Evolutionary conservation across 768 basidiomycete genomes (phyloP).

Genomic region (Mycena galericulata): DNA sequence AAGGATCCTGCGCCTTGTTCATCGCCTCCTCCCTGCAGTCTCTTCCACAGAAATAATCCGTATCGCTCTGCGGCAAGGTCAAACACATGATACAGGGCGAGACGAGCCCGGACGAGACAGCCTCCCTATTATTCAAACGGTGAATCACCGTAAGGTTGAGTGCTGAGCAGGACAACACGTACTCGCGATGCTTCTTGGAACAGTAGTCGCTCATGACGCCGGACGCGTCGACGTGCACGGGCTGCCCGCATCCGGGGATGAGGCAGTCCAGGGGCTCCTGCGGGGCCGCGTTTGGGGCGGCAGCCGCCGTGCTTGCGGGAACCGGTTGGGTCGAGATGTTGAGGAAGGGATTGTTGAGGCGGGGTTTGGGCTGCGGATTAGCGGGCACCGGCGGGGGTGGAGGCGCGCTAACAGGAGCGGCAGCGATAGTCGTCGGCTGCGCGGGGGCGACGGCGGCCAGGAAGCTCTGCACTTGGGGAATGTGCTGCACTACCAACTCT

Average conservation of each 20-base stretch:
- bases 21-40: constrained; percentile 71
- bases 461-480: constrained; percentile 59
- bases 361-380: constrained; percentile 19
- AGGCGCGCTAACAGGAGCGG: not conserved
- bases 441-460: constrained; percentile 36
- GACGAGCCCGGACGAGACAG: constrained; percentile 63
- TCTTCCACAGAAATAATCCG: constrained; percentile 73
- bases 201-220: constrained; percentile 69
- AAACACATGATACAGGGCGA: constrained; percentile 75
- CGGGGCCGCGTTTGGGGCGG: constrained; percentile 47
- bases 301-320: constrained; percentile 23
- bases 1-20: constrained; percentile 52
- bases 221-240: constrained; percentile 65
- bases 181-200: constrained; percentile 73
- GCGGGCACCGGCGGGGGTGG: constrained; percentile 7
- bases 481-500: constrained; percentile 61
- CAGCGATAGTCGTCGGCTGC: constrained; percentile 6
- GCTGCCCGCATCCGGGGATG: constrained; percentile 69
- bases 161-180: constrained; percentile 42
- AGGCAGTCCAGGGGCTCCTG: constrained; percentile 58
- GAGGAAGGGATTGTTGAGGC: constrained; percentile 35
- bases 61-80: constrained; percentile 66
- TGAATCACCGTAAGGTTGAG: not conserved
- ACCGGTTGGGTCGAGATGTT: constrained; percentile 11
- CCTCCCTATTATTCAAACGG: constrained; percentile 57